phyloP scores from a whole-genome alignment of 768 basidiomycete genomes.

The Termitomyces sp. region DNA sequence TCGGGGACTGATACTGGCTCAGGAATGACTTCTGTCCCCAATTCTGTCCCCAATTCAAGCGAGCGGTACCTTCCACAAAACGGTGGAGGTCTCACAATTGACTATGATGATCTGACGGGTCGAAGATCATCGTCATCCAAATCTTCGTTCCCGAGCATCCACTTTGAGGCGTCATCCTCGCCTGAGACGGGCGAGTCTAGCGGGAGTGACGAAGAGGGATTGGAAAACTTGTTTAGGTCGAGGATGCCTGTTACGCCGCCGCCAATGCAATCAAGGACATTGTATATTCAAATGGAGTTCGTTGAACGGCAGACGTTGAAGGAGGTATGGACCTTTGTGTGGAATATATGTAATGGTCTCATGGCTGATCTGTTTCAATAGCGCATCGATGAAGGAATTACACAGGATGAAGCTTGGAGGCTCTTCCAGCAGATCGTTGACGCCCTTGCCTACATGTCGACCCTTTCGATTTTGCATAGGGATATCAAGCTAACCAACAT shows the following conservation, averaged over 20 bases:
- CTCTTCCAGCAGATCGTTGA: constrained; percentile 89
- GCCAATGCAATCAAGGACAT: constrained; percentile 47
- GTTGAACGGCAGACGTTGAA: constrained; percentile 88
- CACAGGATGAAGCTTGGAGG: constrained; percentile 86
- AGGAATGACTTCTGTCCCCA: constrained; percentile 56
- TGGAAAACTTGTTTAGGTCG: constrained; percentile 32
- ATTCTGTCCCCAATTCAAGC: constrained; percentile 37
- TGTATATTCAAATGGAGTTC: constrained; percentile 98
- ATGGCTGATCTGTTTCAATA: constrained; percentile 22
- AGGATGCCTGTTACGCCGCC: constrained; percentile 15
- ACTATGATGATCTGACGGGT: constrained; percentile 62
- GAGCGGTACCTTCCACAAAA: constrained; percentile 38
- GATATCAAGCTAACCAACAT: constrained; percentile 95
- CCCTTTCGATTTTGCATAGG: constrained; percentile 80
- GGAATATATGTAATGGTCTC: constrained; percentile 3
- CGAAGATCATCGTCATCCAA: constrained; percentile 47
- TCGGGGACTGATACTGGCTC: constrained; percentile 33
- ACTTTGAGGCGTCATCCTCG: constrained; percentile 57
- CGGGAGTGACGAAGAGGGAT: constrained; percentile 37
- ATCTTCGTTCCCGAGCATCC: constrained; percentile 78
- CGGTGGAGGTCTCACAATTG: constrained; percentile 60
- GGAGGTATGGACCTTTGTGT: constrained; percentile 49
- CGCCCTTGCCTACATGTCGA: constrained; percentile 87
- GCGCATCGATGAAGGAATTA: constrained; percentile 77
- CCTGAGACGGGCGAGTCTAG: constrained; percentile 30